Conservation (phyloP, 805 yeast genomes). For the Suhomyces tanzawaensis region DNA sequence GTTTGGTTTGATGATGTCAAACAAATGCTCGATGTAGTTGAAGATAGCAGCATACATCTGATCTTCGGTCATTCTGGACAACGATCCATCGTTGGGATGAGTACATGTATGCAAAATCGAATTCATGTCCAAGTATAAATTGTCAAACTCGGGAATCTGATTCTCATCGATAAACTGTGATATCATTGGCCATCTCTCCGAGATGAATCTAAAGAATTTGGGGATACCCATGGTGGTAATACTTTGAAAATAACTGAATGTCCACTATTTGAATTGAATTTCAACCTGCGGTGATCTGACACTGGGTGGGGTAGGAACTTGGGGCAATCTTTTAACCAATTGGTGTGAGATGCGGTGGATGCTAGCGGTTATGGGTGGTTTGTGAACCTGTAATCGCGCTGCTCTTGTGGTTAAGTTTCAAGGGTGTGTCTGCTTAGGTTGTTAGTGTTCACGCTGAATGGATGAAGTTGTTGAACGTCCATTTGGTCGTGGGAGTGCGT, state of each 20-base stretch:
- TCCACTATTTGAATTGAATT: neutral
- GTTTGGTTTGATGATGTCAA: conserved; percentile 82
- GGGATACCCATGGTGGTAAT: conserved; percentile 77
- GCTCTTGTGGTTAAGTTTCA: too few species aligned
- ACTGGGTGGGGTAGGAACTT: too few species aligned
- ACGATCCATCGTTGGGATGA: conserved; percentile 70
- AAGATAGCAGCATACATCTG: conserved; percentile 91
- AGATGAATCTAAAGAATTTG: conserved; percentile 91
- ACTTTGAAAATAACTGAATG: too few species aligned
- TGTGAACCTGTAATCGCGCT: too few species aligned
- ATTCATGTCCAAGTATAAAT: conserved; percentile 94
- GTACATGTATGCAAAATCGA: conserved; percentile 93
- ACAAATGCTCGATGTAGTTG: conserved; percentile 90
- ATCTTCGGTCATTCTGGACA: conserved; percentile 74
- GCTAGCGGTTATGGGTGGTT: too few species aligned
- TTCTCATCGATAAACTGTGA: conserved; percentile 73
- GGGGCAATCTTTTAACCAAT: too few species aligned
- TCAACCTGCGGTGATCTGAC: too few species aligned
- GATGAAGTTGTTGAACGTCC: too few species aligned
- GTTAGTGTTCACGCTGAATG: too few species aligned
- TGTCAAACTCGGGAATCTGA: conserved; percentile 91
- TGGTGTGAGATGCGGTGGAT: too few species aligned
- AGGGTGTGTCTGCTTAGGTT: too few species aligned
- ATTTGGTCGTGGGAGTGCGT: too few species aligned
- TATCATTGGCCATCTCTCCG: conserved; percentile 98